Conservation (phyloP, 1,139 yeast genomes). For the Pichia sp. region DNA sequence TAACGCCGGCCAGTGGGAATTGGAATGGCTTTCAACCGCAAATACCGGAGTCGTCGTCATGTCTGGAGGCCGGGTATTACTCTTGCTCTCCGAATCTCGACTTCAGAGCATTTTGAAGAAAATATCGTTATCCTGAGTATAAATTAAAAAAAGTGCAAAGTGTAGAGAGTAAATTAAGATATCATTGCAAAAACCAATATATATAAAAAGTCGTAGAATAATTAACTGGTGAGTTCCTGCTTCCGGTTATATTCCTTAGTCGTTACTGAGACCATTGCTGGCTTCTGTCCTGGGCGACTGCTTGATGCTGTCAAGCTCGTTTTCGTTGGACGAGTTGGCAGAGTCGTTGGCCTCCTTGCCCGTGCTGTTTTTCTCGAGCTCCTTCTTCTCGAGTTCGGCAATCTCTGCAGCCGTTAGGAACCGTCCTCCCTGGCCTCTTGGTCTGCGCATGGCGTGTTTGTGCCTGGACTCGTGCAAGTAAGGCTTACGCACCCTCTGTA, state of each 20-base stretch:
- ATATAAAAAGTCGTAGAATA: not conserved
- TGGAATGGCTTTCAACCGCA: too few relatives aligned
- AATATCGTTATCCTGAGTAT: not conserved
- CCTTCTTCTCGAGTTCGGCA: constrained; percentile 70
- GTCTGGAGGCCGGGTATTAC: too few relatives aligned
- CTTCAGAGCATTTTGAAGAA: too few relatives aligned
- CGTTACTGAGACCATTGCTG: not conserved
- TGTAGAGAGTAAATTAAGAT: not conserved
- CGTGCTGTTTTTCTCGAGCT: constrained; percentile 29
- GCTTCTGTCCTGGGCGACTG: not conserved
- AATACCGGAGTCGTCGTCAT: too few relatives aligned
- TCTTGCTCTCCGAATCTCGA: not conserved
- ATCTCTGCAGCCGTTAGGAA: constrained; percentile 96
- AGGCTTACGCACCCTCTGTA: constrained; percentile 88
- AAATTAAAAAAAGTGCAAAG: not conserved
- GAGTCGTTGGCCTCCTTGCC: not conserved
- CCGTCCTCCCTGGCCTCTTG: constrained; percentile 98
- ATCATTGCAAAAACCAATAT: not conserved
- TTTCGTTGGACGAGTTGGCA: not conserved
- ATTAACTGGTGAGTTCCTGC: not conserved
- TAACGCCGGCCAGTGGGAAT: too few relatives aligned
- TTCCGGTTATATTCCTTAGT: not conserved
- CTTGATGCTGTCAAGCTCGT: not conserved
- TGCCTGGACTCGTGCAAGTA: constrained; percentile 96
- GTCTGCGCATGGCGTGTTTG: constrained; percentile 98